These are phyloP conservation scores for Ustilago bromivora DNA, from an alignment of 1,284 basidiomycete species.

Conservation along the genomic window DNA sequence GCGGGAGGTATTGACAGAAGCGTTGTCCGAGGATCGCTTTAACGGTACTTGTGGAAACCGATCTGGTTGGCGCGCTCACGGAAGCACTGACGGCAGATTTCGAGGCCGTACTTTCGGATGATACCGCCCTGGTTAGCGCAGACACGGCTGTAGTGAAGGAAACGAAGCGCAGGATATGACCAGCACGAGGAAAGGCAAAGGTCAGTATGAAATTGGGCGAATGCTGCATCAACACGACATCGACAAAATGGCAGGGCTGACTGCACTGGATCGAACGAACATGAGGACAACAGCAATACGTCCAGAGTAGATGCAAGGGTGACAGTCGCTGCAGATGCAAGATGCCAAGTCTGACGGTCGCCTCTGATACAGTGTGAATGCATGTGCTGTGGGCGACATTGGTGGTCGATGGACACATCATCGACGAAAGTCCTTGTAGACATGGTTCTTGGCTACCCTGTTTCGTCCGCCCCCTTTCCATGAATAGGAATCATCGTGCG, in stretches of 20 bases:
- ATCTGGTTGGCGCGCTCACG: constrained; percentile 68
- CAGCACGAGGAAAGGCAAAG: neutral
- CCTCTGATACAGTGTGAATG: neutral
- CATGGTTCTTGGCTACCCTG: neutral
- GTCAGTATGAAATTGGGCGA: constrained; percentile 14
- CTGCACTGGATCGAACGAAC: neutral
- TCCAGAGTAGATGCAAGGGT: neutral
- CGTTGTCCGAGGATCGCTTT: constrained; percentile 14
- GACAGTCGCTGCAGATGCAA: neutral
- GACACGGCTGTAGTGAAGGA: constrained; percentile 59
- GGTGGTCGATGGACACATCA: neutral
- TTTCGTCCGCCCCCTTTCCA: neutral
- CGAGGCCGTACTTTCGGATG: constrained; percentile 69
- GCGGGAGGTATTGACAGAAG: neutral
- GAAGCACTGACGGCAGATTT: constrained; percentile 70
- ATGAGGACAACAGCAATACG: neutral
- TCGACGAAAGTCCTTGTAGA: neutral
- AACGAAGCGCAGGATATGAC: neutral
- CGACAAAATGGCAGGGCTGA: neutral
- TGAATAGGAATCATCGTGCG: neutral
- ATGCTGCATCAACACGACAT: neutral
- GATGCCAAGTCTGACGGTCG: neutral
- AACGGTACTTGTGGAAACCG: constrained; percentile 66
- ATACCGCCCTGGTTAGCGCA: constrained; percentile 69
- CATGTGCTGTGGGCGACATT: neutral